Base-by-base conservation (phyloP, 148 eudicot species). In the Chenopodium quinoa region DNA sequence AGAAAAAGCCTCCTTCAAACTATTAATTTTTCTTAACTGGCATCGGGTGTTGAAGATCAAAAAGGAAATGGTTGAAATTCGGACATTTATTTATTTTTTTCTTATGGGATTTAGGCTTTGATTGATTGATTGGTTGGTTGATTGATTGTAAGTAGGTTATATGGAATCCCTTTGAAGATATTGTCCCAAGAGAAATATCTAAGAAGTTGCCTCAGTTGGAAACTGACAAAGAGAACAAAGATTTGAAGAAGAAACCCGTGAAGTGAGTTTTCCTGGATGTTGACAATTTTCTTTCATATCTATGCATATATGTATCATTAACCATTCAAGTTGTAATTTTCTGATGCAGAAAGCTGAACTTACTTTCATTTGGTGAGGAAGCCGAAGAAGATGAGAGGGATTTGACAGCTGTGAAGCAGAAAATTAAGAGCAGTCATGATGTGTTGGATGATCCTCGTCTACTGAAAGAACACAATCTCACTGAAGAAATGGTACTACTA, bases 281-380 rank as follows among this genome's bases (percentile, higher is more conserved):
- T 63, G 60, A 76, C 11, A 29, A 25, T 84, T 60, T 17, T 7
- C 58, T 20, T 56, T 20, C 58, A 56, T 48, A 19, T 3, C 29
- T 3, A 13, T 63, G 58, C 74, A n/a, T 50, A n/a, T 44, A 73
- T 25, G 19, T 9, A 48, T 73, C 74, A 46, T 74, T 70, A 60
- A n/a, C 31, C 50, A 62, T 58, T 73, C 46, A 60, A 73, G 65
- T 68, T 84, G 54, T 81, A 32, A 70, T 48, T 71, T 64, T 32
- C 20, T 31, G 62, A 9, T 82, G 27, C 89, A 96, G 99, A 86
- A 96, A 96, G 85, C 86, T 96, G 82, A 96, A 91, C 85, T 86
- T 96, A 88, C 97, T 96, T 87, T 96, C 99, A 79, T 96, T 96
- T 83, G 99, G 99, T 60, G 99, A 93, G 83, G 99, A 96, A 89